These are phyloP conservation scores for Acanthamoeba quina DNA, from an alignment of 208 protist genomes.

Conservation along the genomic window DNA sequence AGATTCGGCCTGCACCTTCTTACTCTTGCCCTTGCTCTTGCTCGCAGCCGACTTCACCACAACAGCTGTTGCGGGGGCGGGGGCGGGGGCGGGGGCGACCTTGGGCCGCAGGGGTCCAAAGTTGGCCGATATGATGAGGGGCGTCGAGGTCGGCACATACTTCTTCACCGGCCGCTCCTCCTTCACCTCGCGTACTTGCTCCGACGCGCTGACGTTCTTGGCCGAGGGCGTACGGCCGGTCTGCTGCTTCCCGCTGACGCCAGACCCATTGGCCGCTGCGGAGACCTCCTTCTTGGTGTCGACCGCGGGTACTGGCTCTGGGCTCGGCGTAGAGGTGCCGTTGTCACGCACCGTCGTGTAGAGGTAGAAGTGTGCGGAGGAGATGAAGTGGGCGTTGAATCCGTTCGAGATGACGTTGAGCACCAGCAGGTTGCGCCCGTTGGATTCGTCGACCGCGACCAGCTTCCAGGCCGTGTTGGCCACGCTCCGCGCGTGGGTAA, in stretches of 20 bases:
- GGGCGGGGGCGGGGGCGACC: neutral
- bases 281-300: neutral
- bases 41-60: neutral
- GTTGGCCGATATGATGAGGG: slow-evolving; percentile 3
- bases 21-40: neutral
- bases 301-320: neutral
- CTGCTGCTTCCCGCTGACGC: neutral
- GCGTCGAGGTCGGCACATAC: slow-evolving; percentile 10
- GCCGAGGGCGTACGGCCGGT: too few species aligned
- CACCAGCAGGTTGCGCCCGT: neutral
- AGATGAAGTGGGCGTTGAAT: neutral
- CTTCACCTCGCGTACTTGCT: neutral
- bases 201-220: too few species aligned
- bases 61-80: neutral
- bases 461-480: neutral
- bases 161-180: neutral
- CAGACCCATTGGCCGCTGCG: too few species aligned
- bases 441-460: neutral
- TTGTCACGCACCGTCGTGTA: neutral
- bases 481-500: neutral
- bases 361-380: slow-evolving; percentile 4
- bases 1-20: neutral
- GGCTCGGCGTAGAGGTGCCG: neutral
- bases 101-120: neutral
- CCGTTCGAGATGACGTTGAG: neutral